A percentile compares a stretch with the other conserved stretches of the same genome.
Conservation (phyloP, 2,329 filamentous ascomycete species). For the Septoria linicola region DNA sequence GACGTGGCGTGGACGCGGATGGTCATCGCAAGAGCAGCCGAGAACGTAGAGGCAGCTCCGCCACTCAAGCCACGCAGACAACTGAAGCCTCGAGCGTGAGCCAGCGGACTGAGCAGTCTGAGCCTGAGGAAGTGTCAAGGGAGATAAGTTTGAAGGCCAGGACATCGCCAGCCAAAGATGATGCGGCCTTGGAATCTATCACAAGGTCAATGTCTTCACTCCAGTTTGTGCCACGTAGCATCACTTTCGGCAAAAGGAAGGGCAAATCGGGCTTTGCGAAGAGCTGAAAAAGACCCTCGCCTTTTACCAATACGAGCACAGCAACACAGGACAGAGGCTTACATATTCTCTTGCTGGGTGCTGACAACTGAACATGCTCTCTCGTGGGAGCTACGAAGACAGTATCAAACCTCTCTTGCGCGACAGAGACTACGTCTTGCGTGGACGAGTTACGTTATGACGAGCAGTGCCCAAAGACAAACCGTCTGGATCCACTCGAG, state of each 20-base stretch:
- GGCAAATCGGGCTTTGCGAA: constrained; percentile 30
- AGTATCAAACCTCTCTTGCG: too few species aligned
- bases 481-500: too few species aligned
- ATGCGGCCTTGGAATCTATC: constrained; percentile 18
- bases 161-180: neutral
- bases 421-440: too few species aligned
- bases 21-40: constrained; percentile 37
- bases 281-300: constrained; percentile 14
- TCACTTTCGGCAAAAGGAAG: constrained; percentile 28
- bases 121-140: neutral
- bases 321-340: too few species aligned
- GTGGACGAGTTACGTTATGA: too few species aligned
- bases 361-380: too few species aligned
- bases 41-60: constrained; percentile 22
- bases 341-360: too few species aligned
- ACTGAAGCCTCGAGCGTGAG: constrained; percentile 27
- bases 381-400: too few species aligned
- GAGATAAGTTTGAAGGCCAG: neutral
- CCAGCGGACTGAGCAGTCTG: constrained; percentile 16
- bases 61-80: constrained; percentile 25
- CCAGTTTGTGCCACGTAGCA: constrained; percentile 27
- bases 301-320: too few species aligned
- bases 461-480: too few species aligned
- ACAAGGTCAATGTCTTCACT: constrained; percentile 29
- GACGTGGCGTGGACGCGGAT: constrained; percentile 47